These are phyloP conservation scores for Nothophytophthora sp. DNA, from an alignment of 352 stramenopile genomes.

Conservation along the genomic window DNA sequence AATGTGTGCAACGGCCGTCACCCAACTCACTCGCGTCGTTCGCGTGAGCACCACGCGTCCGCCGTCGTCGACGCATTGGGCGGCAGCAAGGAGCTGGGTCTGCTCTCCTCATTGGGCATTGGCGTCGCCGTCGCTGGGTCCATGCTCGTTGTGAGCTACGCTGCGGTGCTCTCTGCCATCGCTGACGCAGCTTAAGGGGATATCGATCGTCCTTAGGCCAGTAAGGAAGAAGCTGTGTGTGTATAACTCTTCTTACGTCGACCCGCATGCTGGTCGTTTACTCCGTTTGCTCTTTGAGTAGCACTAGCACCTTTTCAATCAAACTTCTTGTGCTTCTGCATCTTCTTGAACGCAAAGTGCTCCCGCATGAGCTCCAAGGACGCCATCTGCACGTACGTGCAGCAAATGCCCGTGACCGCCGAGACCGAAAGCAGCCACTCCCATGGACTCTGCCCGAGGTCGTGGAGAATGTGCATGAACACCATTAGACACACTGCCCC, in stretches of 20 bases:
- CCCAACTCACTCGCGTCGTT: constrained; percentile 9
- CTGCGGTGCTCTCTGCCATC: constrained; percentile 36
- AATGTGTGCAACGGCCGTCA: constrained; percentile 29
- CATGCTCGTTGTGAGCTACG: constrained; percentile 44
- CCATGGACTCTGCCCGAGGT: constrained; percentile 17
- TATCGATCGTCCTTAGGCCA: neutral
- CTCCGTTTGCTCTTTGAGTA: constrained; percentile 1
- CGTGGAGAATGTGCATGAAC: constrained; percentile 24
- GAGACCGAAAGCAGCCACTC: constrained; percentile 44
- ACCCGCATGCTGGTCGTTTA: constrained; percentile 1
- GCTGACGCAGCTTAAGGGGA: constrained; percentile 14
- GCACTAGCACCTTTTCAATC: constrained; percentile 25
- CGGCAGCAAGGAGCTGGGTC: constrained; percentile 11
- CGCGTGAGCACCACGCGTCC: constrained; percentile 1
- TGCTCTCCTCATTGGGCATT: constrained; percentile 23
- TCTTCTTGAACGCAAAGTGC: constrained; percentile 30
- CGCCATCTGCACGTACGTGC: constrained; percentile 57
- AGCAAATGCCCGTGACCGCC: constrained; percentile 41
- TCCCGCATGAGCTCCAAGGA: constrained; percentile 60
- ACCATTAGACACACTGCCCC: constrained; percentile 19
- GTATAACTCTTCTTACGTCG: constrained; percentile 9
- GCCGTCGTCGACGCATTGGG: neutral
- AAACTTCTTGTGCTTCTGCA: constrained; percentile 29
- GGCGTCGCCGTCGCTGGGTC: constrained; percentile 29
- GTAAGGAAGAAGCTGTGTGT: constrained; percentile 2